Base-by-base conservation (phyloP, 2,329 filamentous ascomycete genomes). In the Zalaria obscura region DNA sequence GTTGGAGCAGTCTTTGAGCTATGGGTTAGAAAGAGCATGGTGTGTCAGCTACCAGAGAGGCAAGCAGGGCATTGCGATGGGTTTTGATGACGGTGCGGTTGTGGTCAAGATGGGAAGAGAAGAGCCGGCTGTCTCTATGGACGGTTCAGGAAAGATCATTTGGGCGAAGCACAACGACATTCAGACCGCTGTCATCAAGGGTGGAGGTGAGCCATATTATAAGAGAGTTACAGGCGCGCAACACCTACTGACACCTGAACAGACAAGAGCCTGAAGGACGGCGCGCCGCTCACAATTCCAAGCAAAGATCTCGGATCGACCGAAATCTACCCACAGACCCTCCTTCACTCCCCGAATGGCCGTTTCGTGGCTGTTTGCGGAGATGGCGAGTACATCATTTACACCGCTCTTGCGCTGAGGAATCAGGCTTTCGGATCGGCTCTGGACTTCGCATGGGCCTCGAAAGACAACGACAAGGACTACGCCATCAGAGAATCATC, bases 331-430 rank as follows among this genome's bases (percentile, higher is more conserved):
- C 91, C 91, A 1, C 88, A 95, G 58, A 93, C 87, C 0, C 73
- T 98, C 40, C 75, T 86, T 31, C 91, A 98, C 66, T 95, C 88
- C n/a, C 85, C 91, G 31, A 98, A 98, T 53, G 87, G 87, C 40
- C 78, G 87, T 46, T 91, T 91, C 51, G 84, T 91, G 38, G 83
- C 83, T 11, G 80, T 88, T 2, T 96, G 89, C 50, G 91, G 91
- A 50, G 91, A 98, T 59, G 91, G 91, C 47, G 91, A 98, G 64
- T 98, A 95, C 66, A 96, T 96, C 60, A 94, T 96, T 55, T 96
- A 96, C 68, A 96, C 91, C 27, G 88, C 91, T 42, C 73, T 96
- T 44, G 89, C 89, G 3, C 93, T 93, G 75, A 80, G 91, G 59
- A 96, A 98, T 66, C 95, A 96, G 68, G 87, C 87, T 3, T 98